Base-by-base conservation (phyloP, 495 filamentous ascomycete genomes). In the Aspergillus saccharolyticus region DNA sequence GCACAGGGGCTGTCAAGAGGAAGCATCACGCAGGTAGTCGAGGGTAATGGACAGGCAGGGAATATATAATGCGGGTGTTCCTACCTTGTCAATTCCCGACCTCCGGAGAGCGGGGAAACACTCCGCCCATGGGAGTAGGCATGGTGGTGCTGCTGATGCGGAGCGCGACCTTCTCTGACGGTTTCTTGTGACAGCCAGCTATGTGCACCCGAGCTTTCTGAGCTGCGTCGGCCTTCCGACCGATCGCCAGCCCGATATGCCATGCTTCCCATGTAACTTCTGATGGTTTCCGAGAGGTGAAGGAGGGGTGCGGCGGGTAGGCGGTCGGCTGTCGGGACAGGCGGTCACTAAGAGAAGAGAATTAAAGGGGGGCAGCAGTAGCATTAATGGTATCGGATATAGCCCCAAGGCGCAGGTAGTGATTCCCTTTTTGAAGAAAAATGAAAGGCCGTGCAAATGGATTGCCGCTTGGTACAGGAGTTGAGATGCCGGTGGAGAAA, bases 111-210 rank as follows among this genome's bases (percentile, higher is more conserved):
- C 3, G 63, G 58, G 14, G 68, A 71, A 12, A 64, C 55, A 59
- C 68, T 65, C 57, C 68, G 69, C 66, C 66, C 67, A 54, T 72
- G 58, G 10, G 63, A 55, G 16, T 62, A 42, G n/a, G 60, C 47
- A 42, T 60, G 56, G 20, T 56, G 61, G 20, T 55, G 66, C 56
- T 55, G 55, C 63, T 51, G 59, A 58, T 42, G 62, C 33, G 58
- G 57, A 28, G 39, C 54, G 20, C 68, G 67, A 45, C 61, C 61
- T 33, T 76, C 73, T 56, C 65, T 74, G 22, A 80, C 64, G 5
- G 73, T 80, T 25, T 76, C 75, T 49, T 80, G 75, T n/a, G 77
- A 75, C 24, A 69, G 59, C 57, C 66, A 75, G 60, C 75, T 77
- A 46, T 68, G 64, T 42, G 65, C 68, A 28, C 68, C 74, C 24